Conservation (phyloP, 257 asterid genomes). For the Capsicum baccatum region DNA sequence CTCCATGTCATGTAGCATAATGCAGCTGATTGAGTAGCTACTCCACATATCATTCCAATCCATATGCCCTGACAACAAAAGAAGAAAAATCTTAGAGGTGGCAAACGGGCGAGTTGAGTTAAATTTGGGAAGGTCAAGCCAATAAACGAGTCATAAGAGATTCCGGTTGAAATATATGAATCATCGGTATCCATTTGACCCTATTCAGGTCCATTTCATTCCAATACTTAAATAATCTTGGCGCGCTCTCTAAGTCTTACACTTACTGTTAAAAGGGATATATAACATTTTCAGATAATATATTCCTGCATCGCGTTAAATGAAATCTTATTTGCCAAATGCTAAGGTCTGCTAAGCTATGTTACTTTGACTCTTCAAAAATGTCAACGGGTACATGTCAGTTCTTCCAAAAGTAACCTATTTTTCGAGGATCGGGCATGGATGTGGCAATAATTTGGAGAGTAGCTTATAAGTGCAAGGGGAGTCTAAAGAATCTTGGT, state of each 20-base stretch:
- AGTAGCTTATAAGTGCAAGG: not conserved
- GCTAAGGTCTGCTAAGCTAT: not conserved
- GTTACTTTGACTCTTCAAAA: not conserved
- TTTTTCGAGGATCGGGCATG: not conserved
- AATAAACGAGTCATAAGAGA: not conserved
- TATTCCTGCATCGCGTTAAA: not conserved
- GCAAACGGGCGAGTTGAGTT: not conserved
- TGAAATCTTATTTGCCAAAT: not conserved
- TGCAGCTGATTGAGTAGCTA: conserved; percentile 62
- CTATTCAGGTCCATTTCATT: not conserved
- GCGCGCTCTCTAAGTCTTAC: not conserved
- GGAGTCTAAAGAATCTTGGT: not conserved
- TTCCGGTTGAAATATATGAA: not conserved
- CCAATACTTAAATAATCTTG: not conserved
- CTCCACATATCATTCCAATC: conserved; percentile 80
- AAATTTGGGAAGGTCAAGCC: not conserved
- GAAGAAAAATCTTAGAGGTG: not conserved
- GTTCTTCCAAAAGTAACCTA: not conserved
- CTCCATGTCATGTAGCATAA: conserved; percentile 74
- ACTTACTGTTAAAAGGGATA: not conserved
- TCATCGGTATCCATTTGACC: not conserved
- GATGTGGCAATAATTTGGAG: not conserved
- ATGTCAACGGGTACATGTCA: too few species aligned
- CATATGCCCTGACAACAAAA: conserved; percentile 71
- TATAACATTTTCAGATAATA: not conserved